These are phyloP conservation scores for Mycena leptocephala DNA, from an alignment of 768 basidiomycete species.

Conservation along the genomic window DNA sequence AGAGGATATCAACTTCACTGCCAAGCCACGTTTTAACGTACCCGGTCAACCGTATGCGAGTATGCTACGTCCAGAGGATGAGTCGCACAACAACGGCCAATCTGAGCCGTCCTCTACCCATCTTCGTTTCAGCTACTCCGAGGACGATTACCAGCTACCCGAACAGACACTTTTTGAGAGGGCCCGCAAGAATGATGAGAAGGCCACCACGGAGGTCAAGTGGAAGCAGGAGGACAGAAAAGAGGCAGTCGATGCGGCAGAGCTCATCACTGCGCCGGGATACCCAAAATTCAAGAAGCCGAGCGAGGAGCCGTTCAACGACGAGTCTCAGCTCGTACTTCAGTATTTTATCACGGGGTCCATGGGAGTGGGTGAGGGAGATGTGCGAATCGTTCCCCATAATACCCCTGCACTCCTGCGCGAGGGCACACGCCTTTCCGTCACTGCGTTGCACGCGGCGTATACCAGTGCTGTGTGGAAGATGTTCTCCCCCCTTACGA, in stretches of 20 bases:
- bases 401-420: slow-evolving; percentile 21
- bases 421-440: slow-evolving; percentile 9
- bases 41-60: not conserved
- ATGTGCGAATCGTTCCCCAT: not conserved
- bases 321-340: slow-evolving; percentile 16
- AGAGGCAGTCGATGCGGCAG: not conserved
- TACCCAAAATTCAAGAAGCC: slow-evolving; percentile 8
- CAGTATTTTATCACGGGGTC: slow-evolving; percentile 8
- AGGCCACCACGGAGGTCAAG: not conserved
- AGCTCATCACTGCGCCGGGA: slow-evolving; percentile 6
- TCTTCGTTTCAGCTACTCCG: not conserved
- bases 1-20: not conserved
- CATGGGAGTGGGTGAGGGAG: not conserved
- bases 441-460: slow-evolving; percentile 10
- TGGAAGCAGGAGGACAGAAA: not conserved
- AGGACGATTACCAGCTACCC: not conserved
- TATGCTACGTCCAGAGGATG: not conserved
- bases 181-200: not conserved
- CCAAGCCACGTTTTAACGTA: not conserved
- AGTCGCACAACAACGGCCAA: not conserved
- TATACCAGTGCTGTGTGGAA: slow-evolving; percentile 13
- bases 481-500: not conserved
- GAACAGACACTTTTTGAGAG: not conserved
- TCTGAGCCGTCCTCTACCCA: not conserved
- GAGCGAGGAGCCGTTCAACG: not conserved